Evolutionary conservation across 306 rosid genomes (phyloP).

Genomic region (Quercus alba): DNA sequence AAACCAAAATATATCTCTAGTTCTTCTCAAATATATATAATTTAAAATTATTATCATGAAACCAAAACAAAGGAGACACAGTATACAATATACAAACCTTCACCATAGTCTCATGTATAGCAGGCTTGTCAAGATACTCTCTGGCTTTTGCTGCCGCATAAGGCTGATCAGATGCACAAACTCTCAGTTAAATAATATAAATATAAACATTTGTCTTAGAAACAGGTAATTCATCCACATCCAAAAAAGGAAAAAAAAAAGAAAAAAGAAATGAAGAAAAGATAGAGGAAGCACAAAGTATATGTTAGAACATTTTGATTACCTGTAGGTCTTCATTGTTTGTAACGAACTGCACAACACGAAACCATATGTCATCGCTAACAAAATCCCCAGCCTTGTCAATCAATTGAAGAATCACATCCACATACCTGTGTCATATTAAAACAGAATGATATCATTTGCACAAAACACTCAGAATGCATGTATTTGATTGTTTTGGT

Average conservation of each 20-base stretch:
- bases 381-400: slow-evolving; percentile 99
- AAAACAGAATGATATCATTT: slow-evolving; percentile 19
- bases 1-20: slow-evolving; percentile 1
- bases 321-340: slow-evolving; percentile 99
- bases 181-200: slow-evolving; percentile 30
- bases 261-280: too few species aligned
- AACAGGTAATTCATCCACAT: not conserved
- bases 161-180: slow-evolving; percentile 65
- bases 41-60: slow-evolving; percentile 13
- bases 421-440: slow-evolving; percentile 76
- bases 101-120: slow-evolving; percentile 99
- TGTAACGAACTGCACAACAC: slow-evolving; percentile 98
- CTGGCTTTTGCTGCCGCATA: slow-evolving; percentile 97
- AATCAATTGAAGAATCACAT: slow-evolving; percentile 96
- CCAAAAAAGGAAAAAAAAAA: not conserved
- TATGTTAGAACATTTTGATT: slow-evolving; percentile 24
- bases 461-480: not conserved
- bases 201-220: not conserved
- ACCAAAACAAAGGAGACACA: not conserved
- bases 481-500: not conserved
- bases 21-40: too few species aligned
- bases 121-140: slow-evolving; percentile 97
- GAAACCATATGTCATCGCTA: slow-evolving; percentile 99
- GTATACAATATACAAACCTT: slow-evolving; percentile 60
- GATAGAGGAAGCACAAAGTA: not conserved